phyloP scores from a whole-genome alignment of 176 grass and related monocot genomes.

The Tillandsia leiboldiana region DNA sequence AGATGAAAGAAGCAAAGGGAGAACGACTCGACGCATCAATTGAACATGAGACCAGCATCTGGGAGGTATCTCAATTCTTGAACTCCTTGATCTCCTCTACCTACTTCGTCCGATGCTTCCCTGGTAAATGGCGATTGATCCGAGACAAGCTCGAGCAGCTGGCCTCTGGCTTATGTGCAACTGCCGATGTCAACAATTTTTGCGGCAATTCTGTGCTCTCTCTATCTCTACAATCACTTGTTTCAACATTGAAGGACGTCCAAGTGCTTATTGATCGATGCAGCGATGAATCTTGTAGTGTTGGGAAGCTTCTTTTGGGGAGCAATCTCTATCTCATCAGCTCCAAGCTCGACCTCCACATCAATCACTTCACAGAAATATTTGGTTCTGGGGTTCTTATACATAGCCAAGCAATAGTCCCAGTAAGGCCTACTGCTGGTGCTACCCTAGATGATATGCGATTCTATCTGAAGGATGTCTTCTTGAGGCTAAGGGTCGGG shows the following conservation, averaged over 20 bases:
- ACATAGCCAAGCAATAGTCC: conserved; percentile 48
- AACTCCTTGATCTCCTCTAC: conserved; percentile 47
- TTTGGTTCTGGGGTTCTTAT: conserved; percentile 17
- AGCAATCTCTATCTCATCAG: conserved; percentile 56
- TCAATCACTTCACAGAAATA: conserved; percentile 41
- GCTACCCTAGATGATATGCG: conserved; percentile 47
- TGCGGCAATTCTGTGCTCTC: conserved; percentile 7
- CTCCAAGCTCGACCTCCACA: conserved; percentile 51
- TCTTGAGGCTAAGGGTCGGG: conserved; percentile 63
- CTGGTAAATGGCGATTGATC: conserved; percentile 70
- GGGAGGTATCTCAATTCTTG: conserved; percentile 31
- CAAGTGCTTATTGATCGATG: conserved; percentile 32
- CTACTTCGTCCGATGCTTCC: conserved; percentile 43
- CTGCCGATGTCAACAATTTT: not conserved
- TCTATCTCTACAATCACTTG: conserved; percentile 28
- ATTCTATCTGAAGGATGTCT: conserved; percentile 74
- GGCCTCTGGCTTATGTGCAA: conserved; percentile 22
- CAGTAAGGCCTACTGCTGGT: conserved; percentile 30
- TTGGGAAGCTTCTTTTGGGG: conserved; percentile 63
- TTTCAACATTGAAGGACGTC: conserved; percentile 33
- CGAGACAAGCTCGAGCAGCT: conserved; percentile 67
- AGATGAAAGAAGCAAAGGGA: conserved; percentile 35
- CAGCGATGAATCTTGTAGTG: conserved; percentile 42
- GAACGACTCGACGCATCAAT: not conserved
- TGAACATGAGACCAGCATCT: conserved; percentile 5